These are phyloP conservation scores for Pholiota conissans DNA, from an alignment of 768 basidiomycete species.

Conservation along the genomic window DNA sequence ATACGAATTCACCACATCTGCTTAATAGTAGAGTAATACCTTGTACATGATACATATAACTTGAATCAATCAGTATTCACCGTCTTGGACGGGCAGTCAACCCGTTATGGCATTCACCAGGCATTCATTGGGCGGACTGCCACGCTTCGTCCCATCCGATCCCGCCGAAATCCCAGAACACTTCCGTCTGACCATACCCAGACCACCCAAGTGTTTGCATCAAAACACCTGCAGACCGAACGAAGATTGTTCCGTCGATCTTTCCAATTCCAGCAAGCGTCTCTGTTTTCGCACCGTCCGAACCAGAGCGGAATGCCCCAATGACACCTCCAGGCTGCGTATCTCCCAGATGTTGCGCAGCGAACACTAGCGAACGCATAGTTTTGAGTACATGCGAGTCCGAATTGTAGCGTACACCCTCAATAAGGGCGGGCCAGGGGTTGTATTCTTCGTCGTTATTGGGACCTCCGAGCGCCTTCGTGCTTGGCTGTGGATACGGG, in stretches of 20 bases:
- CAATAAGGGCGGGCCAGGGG: conserved; percentile 52
- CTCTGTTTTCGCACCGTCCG: conserved; percentile 34
- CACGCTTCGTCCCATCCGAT: conserved; percentile 65
- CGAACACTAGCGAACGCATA: conserved; percentile 49
- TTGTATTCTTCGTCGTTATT: conserved; percentile 38
- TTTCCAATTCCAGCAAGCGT: conserved; percentile 41
- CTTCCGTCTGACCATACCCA: conserved; percentile 45
- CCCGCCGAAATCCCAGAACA: conserved; percentile 55
- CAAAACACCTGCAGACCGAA: conserved; percentile 55
- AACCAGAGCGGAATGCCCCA: conserved; percentile 37
- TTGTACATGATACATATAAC: too few relatives aligned
- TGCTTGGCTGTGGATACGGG: conserved; percentile 5
- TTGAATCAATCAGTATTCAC: too few relatives aligned
- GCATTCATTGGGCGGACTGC: conserved; percentile 25
- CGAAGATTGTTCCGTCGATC: conserved; percentile 58
- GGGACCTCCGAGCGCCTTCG: conserved; percentile 33
- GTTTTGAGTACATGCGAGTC: conserved; percentile 54
- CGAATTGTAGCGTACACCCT: conserved; percentile 45
- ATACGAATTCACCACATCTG: too few relatives aligned
- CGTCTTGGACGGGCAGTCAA: too few relatives aligned
- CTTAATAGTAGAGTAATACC: too few relatives aligned
- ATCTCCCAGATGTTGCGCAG: conserved; percentile 45
- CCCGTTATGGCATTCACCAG: too few relatives aligned
- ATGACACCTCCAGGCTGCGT: conserved; percentile 36
- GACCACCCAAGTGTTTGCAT: conserved; percentile 60